Evolutionary conservation across 192 early-diverging fungal species (phyloP).

Genomic region (Mortierella claussenii): DNA sequence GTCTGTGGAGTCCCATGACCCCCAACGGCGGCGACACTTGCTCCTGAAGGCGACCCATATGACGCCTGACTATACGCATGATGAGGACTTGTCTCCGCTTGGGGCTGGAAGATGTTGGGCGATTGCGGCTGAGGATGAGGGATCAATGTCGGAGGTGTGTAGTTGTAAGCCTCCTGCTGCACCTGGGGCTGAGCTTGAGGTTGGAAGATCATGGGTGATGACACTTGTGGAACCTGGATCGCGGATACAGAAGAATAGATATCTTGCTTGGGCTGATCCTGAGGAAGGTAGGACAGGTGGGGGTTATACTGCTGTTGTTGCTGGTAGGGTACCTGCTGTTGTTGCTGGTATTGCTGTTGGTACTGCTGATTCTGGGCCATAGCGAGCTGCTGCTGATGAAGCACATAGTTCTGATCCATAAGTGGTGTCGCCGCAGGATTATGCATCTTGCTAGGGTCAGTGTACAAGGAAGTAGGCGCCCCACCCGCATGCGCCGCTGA

Average conservation of each 20-base stretch:
- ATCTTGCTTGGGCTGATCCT: not conserved
- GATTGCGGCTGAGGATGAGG: not conserved
- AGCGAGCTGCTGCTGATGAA: conserved; percentile 4
- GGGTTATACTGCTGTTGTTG: conserved; percentile 24
- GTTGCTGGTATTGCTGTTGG: conserved; percentile 1
- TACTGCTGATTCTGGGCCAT: conserved; percentile 10
- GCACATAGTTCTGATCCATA: conserved; percentile 11
- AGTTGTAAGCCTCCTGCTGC: not conserved
- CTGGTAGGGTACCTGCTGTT: conserved; percentile 3
- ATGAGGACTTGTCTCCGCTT: not conserved
- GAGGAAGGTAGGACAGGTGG: conserved; percentile 5
- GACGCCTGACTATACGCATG: conserved; percentile 2
- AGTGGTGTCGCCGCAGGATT: not conserved
- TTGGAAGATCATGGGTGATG: not conserved
- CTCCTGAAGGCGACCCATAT: no score
- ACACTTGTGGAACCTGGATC: not conserved
- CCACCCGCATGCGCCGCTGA: no score
- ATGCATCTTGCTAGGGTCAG: conserved; percentile 1
- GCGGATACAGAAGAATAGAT: not conserved
- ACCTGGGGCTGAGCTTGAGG: no score
- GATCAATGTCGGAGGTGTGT: conserved; percentile 5
- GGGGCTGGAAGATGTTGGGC: conserved; percentile 29
- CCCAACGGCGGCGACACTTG: no score
- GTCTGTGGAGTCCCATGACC: no score
- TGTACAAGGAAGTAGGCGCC: no score